Percentiles rank a stretch among this genome's conserved stretches.
phyloP scores from a whole-genome alignment of 2,329 filamentous ascomycete species.

The Aureobasidium sp. region DNA sequence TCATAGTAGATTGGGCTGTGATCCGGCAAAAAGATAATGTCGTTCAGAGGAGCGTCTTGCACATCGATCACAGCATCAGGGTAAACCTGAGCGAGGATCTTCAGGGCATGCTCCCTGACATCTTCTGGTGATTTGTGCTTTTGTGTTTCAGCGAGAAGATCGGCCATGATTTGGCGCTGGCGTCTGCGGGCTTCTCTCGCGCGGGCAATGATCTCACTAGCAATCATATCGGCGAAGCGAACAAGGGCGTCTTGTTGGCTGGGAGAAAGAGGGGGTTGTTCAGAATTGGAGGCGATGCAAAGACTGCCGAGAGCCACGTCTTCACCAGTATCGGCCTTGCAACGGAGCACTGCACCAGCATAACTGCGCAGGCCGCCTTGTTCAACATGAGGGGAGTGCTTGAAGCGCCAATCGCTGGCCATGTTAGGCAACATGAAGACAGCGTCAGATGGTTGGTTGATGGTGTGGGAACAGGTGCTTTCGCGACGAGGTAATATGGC shows the following conservation, averaged over 20 bases:
- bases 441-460: slow-evolving; percentile 20
- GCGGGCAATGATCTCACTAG: slow-evolving; percentile 36
- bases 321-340: slow-evolving; percentile 35
- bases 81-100: slow-evolving; percentile 29
- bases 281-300: slow-evolving; percentile 36
- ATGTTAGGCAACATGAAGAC: slow-evolving; percentile 39
- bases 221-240: slow-evolving; percentile 35
- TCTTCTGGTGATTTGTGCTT: slow-evolving; percentile 14
- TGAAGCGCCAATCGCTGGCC: slow-evolving; percentile 40
- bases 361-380: slow-evolving; percentile 36
- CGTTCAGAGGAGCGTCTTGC: slow-evolving; percentile 20
- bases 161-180: slow-evolving; percentile 33
- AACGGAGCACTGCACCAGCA: slow-evolving; percentile 35
- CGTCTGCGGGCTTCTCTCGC: slow-evolving; percentile 33
- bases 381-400: slow-evolving; percentile 35
- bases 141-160: slow-evolving; percentile 28
- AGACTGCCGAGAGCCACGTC: slow-evolving; percentile 37
- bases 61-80: slow-evolving; percentile 29
- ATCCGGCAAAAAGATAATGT: slow-evolving; percentile 24
- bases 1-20: slow-evolving; percentile 24
- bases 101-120: slow-evolving; percentile 25
- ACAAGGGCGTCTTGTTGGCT: slow-evolving; percentile 29
- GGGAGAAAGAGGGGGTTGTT: slow-evolving; percentile 27
- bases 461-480: slow-evolving; percentile 40
- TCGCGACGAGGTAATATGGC: slow-evolving; percentile 40